Conservation (phyloP, 2,329 filamentous ascomycete species). For the Aureobasidium mangrovei region DNA sequence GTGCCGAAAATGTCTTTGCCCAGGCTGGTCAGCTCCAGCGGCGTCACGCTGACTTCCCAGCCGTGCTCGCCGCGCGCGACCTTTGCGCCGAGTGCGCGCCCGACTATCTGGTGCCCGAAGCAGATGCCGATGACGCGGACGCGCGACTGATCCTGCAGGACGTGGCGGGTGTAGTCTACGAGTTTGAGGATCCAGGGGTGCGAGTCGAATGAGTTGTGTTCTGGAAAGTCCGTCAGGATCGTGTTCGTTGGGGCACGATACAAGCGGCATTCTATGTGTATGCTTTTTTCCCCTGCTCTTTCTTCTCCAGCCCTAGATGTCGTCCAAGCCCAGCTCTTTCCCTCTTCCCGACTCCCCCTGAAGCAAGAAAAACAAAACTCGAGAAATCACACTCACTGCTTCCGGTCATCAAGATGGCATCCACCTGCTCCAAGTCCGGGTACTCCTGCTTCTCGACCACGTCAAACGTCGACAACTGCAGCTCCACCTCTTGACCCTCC, state of each 20-base stretch:
- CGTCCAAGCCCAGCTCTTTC: neutral
- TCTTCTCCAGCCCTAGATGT: neutral
- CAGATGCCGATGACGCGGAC: constrained; percentile 72
- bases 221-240: constrained; percentile 29
- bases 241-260: neutral
- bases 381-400: constrained; percentile 23
- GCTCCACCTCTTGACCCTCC: constrained; percentile 24
- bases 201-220: constrained; percentile 64
- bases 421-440: constrained; percentile 64
- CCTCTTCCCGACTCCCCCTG: neutral
- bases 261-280: neutral
- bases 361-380: neutral
- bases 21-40: constrained; percentile 56
- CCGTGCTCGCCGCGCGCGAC: constrained; percentile 59
- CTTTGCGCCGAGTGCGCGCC: constrained; percentile 57
- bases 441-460: constrained; percentile 55
- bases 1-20: constrained; percentile 65
- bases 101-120: constrained; percentile 82
- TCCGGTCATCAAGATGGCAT: constrained; percentile 76
- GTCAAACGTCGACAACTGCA: constrained; percentile 59
- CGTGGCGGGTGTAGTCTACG: constrained; percentile 55
- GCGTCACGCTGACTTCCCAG: constrained; percentile 74
- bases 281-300: neutral
- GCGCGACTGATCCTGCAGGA: constrained; percentile 48
- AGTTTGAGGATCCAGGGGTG: constrained; percentile 68